Evolutionary conservation across 2,329 filamentous ascomycete genomes (phyloP), one percentile per base, ranked within the genome.

Genomic region (Botryotinia globosa): DNA sequence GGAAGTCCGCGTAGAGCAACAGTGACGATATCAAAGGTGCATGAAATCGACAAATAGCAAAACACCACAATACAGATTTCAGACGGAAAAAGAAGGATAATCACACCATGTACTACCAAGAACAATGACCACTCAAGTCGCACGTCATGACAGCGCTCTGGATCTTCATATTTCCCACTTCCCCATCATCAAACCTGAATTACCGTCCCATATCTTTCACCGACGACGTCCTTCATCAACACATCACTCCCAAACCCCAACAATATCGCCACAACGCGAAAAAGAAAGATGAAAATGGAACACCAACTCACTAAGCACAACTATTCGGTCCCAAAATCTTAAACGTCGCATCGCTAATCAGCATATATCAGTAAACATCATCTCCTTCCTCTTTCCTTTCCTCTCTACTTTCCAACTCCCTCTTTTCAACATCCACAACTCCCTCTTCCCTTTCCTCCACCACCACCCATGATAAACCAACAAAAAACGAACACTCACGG

Each of bases 401-500:
- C 20, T 8, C 18, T 39, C 37, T 10, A 39, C 9, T 12, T 39
- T 39, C 37, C 37, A 39, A 39, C 9, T 39, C 37, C 37, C 37
- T 39, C 37, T 10, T 39, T 5, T 16, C 29, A 4, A 22, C 58
- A 20, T 18, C 32, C 20, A n/a, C 18, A 44, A 18, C 42, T 18
- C 7, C 7, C 32, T n/a, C n/a, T n/a, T n/a, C 32, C 32, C 32
- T 34, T 34, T 34, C 32, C 32, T 4, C 32, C 32, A 34, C 32
- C 32, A 34, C 32, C 32, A 34, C 44, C 44, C 44, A 20, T 8
- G 8, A 29, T 14, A 51, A 48, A 39, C 20, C 0, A 42, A 22
- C 45, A 25, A 18, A 39, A 12, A 29, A 63, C 14, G 22, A 34
- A 7, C 37, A 70, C 69, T 71, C 58, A 71, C 59, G 88, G 84